Evolutionary conservation across 2,329 filamentous ascomycete species (phyloP), one percentile per base, ranked within the genome.

Genomic region (Proliferodiscus dingleyae): DNA sequence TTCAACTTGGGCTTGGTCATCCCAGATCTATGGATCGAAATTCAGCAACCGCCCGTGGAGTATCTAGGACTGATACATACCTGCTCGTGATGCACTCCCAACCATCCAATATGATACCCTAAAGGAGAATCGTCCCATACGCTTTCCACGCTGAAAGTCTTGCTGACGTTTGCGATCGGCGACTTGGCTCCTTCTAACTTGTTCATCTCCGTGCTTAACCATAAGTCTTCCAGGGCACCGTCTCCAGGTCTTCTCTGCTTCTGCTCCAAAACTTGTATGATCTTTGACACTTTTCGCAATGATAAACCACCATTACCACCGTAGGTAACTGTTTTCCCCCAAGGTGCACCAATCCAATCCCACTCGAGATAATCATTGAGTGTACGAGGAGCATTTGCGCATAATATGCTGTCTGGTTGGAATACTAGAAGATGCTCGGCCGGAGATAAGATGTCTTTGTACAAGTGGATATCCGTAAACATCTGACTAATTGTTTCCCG

Each of bases 401-500:
- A 79, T 26, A 79, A 62, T 29, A 79, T 75, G 50, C 71, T 74
- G 54, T 80, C 75, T 10, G 69, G 66, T 53, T 78, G 73, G 53
- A 72, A 79, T 51, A 73, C 71, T 34, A 80, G 65, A 10, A 80
- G 61, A 68, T 73, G 75, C 59, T 78, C 74, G 7, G 72, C 72
- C 0, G 66, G 67, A 0, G 71, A 66, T 5, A 78, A 59, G 36
- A 77, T 68, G 48, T 75, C 69, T 53, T 71, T 63, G 56, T 79
- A 80, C 53, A 80, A 73, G 41, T 71, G 67, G 1, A 65, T 43
- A 49, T 74, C 71, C 4, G 75, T 78, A 48, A 79, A 64, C 23
- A 74, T 62, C 34, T 71, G 67, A 46, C 64, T 70, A 21, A 77
- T 67, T 28, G 68, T 64, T 52, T 79, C 75, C 53, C 71, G 71